phyloP scores from a whole-genome alignment of 805 yeast species.

The Yueomyces sp. region DNA sequence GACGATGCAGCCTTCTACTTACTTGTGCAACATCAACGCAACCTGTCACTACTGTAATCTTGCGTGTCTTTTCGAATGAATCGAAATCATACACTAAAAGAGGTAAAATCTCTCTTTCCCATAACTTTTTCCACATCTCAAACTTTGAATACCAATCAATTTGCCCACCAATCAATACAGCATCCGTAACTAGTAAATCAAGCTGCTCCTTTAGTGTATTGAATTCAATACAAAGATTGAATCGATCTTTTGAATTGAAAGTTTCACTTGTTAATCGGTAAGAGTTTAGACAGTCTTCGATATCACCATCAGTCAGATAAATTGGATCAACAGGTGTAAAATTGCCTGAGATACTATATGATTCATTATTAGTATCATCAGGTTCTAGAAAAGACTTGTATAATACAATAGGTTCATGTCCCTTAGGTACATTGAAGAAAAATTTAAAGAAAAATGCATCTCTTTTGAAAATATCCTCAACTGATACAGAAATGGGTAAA shows the following conservation, averaged over 20 bases:
- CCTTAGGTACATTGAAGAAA: conserved; percentile 13
- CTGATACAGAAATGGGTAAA: conserved; percentile 21
- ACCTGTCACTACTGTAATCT: conserved; percentile 3
- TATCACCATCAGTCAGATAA: conserved; percentile 8
- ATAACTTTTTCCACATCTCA: conserved; percentile 13
- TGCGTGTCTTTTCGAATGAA: conserved; percentile 6
- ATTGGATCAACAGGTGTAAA: conserved; percentile 9
- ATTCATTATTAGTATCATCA: not conserved
- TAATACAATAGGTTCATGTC: conserved; percentile 15
- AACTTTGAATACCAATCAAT: conserved; percentile 12
- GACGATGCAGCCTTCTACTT: not conserved
- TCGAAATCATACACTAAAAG: conserved; percentile 13
- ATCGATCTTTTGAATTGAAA: conserved; percentile 12
- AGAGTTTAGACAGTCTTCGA: conserved; percentile 16
- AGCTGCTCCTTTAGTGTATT: conserved; percentile 17
- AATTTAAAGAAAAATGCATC: conserved; percentile 19
- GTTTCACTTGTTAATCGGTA: conserved; percentile 6
- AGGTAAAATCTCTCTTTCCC: conserved; percentile 14
- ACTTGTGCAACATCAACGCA: conserved; percentile 1
- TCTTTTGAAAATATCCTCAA: conserved; percentile 20
- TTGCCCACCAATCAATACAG: conserved; percentile 16
- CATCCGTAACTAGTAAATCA: conserved; percentile 16
- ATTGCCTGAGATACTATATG: conserved; percentile 11
- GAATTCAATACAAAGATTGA: conserved; percentile 11
- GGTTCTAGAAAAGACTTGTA: conserved; percentile 7